These are phyloP conservation scores for Gypsophila paniculata DNA, from an alignment of 179 eudicot genomes.

Conservation along the genomic window DNA sequence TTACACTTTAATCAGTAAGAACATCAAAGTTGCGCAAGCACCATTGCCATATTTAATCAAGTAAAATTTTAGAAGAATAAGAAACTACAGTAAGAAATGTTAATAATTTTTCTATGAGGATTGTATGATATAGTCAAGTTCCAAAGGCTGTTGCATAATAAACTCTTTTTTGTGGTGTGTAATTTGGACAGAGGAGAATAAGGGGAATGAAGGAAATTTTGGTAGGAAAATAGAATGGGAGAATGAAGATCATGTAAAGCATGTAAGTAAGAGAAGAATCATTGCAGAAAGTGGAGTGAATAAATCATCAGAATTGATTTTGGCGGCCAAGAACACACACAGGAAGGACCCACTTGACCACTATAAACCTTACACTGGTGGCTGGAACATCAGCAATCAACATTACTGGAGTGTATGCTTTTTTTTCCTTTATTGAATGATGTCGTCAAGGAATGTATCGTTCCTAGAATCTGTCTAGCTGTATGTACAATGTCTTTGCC, in stretches of 20 bases:
- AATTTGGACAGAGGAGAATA: conserved; percentile 16
- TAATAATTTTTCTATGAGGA: no score
- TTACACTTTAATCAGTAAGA: no score
- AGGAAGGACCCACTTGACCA: conserved; percentile 67
- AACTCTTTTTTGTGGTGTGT: not conserved
- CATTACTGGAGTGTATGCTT: conserved; percentile 63
- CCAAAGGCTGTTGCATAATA: not conserved
- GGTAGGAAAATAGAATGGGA: conserved; percentile 8
- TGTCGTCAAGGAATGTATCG: not conserved
- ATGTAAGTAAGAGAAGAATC: conserved; percentile 29
- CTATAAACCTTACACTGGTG: conserved; percentile 53
- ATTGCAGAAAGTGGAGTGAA: conserved; percentile 29
- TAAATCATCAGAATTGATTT: conserved; percentile 30
- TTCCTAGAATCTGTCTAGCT: not conserved
- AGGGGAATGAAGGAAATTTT: conserved; percentile 2
- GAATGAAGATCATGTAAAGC: not conserved
- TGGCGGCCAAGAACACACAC: conserved; percentile 64
- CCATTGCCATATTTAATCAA: no score
- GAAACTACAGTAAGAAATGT: no score
- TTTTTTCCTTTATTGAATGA: not conserved
- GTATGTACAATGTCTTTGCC: not conserved
- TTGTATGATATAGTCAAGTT: not conserved
- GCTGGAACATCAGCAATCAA: conserved; percentile 66
- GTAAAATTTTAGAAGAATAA: no score
- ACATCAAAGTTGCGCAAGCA: no score